phyloP scores from a whole-genome alignment of 371 early-diverging fungal genomes.

The Rhizopus arrhizus region DNA sequence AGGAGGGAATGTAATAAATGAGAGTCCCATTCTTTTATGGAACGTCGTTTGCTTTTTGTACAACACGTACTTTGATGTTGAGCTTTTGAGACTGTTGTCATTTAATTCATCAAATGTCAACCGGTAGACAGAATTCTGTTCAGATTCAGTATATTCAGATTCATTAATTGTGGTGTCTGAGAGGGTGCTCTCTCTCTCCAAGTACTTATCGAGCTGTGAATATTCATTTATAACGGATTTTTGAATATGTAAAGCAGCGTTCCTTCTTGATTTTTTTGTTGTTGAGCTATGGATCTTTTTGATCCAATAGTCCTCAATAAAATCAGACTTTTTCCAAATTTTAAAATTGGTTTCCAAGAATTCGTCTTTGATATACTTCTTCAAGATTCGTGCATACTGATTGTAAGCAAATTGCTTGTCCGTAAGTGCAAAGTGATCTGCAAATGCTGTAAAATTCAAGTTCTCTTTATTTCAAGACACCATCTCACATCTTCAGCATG shows the following conservation, averaged over 20 bases:
- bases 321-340: slow-evolving; percentile 6
- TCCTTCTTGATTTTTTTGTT: slow-evolving; percentile 3
- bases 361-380: slow-evolving; percentile 2
- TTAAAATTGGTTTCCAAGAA: neutral
- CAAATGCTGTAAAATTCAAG: slow-evolving; percentile 6
- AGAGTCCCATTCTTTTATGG: slow-evolving; percentile 8
- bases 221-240: slow-evolving; percentile 10
- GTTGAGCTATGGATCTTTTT: slow-evolving; percentile 5
- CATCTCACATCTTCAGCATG: slow-evolving; percentile 7
- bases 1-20: slow-evolving; percentile 9
- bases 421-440: slow-evolving; percentile 3
- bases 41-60: slow-evolving; percentile 11
- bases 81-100: slow-evolving; percentile 5
- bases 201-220: slow-evolving; percentile 7
- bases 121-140: slow-evolving; percentile 9
- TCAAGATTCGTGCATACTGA: slow-evolving; percentile 1
- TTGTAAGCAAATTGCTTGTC: neutral
- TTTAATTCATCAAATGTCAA: slow-evolving; percentile 12
- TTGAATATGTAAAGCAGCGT: slow-evolving; percentile 3
- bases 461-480: slow-evolving; percentile 1
- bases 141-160: slow-evolving; percentile 8
- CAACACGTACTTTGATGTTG: slow-evolving; percentile 11
- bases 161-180: slow-evolving; percentile 3
- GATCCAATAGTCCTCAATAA: slow-evolving; percentile 8
- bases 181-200: slow-evolving; percentile 7